Evolutionary conservation across 352 stramenopile species (phyloP).

Genomic region (Phytophthora melonis): DNA sequence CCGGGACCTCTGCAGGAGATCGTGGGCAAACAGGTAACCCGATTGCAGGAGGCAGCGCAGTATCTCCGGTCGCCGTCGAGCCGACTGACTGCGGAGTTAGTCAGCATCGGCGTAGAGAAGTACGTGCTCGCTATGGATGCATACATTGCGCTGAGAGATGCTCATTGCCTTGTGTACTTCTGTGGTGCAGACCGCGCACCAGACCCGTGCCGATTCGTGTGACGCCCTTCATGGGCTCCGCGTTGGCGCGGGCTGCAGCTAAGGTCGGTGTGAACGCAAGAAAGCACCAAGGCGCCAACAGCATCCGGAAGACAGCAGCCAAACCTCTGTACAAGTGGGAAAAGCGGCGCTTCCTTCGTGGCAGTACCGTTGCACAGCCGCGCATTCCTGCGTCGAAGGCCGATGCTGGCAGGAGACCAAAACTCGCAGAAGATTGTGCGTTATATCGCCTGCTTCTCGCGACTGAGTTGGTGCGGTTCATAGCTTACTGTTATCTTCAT

Average conservation of each 20-base stretch:
- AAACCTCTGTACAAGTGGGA: constrained; percentile 76
- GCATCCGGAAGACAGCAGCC: constrained; percentile 27
- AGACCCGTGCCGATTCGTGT: constrained; percentile 35
- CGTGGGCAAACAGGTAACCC: constrained; percentile 54
- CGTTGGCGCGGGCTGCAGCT: constrained; percentile 28
- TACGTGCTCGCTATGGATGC: neutral
- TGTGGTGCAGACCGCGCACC: constrained; percentile 24
- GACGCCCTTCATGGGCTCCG: constrained; percentile 46
- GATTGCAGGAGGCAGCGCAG: constrained; percentile 44
- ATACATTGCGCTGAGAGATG: neutral
- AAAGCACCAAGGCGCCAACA: constrained; percentile 48
- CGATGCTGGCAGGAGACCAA: constrained; percentile 15
- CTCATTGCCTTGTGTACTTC: neutral
- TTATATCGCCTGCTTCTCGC: neutral
- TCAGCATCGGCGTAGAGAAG: constrained; percentile 26
- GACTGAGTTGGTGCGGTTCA: neutral
- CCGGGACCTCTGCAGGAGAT: constrained; percentile 58
- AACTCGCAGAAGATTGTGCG: constrained; percentile 31
- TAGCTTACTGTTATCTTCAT: neutral
- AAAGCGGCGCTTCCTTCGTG: constrained; percentile 39
- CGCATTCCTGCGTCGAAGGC: constrained; percentile 25
- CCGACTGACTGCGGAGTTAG: constrained; percentile 17
- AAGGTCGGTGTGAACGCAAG: constrained; percentile 34
- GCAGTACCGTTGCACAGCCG: constrained; percentile 26
- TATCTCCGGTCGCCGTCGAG: constrained; percentile 38